Evolutionary conservation across 352 stramenopile genomes (phyloP), one percentile per base, ranked within the genome.

Genomic region (Globisporangium yorkense): DNA sequence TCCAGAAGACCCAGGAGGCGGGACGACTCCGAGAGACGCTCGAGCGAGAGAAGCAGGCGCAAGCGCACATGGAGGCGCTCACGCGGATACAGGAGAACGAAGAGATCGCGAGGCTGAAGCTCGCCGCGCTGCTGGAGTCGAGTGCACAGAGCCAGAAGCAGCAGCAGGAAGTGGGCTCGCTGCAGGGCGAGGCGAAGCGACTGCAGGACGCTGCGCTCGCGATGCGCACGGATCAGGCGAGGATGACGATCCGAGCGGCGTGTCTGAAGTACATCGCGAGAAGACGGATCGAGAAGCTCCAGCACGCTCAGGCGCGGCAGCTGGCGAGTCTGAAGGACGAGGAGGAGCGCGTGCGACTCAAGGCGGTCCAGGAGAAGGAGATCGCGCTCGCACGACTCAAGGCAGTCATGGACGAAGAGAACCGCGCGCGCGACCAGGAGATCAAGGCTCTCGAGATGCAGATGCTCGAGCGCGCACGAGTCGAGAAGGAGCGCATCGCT

Each of bases 341-440:
- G 43, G 75, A 89, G 44, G 70, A 89, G 57, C 66, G 77, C 8
- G 56, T 80, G n/a, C 66, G 71, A 9, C 54, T 91, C 20, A 74
- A 77, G 57, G 72, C 76, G 0, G 58, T 83, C 20, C 79, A 88
- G 41, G 75, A 87, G 27, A 85, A 92, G 41, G 81, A 92, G 56
- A 61, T 89, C 50, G 80, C 75, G 33, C 57, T 89, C 27, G 75
- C 79, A 12, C 70, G 73, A 56, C 63, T 90, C 18, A 84, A 91
- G 44, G 67, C 66, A 8, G 63, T 86, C 56, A 89, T 94, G 71
- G 81, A 92, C 43, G 78, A 89, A 15, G 81, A 94, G 20, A 74
- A 74, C 8, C 61, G 81, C 4, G 70, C 65, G 7, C 61, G 74
- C 4, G 81, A 94, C 39, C 77, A 89, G 45, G 84, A 94, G 61